phyloP scores from a whole-genome alignment of 2,329 filamentous ascomycete species.

The Arthrobotrys conoides region DNA sequence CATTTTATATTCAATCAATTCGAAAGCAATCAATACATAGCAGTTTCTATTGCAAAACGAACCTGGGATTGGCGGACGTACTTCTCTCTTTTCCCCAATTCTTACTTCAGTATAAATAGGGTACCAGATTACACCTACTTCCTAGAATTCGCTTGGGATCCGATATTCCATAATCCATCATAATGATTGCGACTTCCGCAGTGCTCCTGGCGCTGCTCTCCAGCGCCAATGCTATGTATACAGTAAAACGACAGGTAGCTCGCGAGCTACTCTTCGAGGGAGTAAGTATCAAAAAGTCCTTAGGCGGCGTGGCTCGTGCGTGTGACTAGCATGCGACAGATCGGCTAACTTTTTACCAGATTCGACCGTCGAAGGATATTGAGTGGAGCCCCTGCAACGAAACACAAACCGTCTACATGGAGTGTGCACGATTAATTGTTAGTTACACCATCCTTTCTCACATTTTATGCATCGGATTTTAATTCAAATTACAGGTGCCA shows the following conservation, averaged over 20 bases:
- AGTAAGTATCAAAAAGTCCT: not conserved
- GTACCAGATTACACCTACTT: not conserved
- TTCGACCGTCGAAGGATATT: conserved; percentile 69
- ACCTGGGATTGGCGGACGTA: not conserved
- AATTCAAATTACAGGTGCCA: conserved; percentile 67
- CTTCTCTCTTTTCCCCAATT: not conserved
- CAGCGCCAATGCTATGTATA: conserved; percentile 31
- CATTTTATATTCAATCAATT: not conserved
- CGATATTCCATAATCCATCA: not conserved
- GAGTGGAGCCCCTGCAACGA: conserved; percentile 69
- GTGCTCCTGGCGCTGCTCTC: conserved; percentile 23
- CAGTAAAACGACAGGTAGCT: conserved; percentile 30
- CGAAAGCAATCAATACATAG: not conserved
- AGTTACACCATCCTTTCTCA: not conserved
- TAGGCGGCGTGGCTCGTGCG: not conserved
- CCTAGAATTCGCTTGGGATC: not conserved
- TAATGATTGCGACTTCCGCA: conserved; percentile 18
- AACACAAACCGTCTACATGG: conserved; percentile 55
- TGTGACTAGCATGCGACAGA: not conserved
- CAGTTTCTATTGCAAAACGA: not conserved
- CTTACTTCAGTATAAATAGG: not conserved
- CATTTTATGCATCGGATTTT: conserved; percentile 65
- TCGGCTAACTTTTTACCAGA: conserved; percentile 64
- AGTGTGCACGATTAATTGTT: conserved; percentile 44
- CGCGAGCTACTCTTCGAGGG: conserved; percentile 47